Conservation (phyloP, 164 flowering plant species). For the Akebia trifoliata region DNA sequence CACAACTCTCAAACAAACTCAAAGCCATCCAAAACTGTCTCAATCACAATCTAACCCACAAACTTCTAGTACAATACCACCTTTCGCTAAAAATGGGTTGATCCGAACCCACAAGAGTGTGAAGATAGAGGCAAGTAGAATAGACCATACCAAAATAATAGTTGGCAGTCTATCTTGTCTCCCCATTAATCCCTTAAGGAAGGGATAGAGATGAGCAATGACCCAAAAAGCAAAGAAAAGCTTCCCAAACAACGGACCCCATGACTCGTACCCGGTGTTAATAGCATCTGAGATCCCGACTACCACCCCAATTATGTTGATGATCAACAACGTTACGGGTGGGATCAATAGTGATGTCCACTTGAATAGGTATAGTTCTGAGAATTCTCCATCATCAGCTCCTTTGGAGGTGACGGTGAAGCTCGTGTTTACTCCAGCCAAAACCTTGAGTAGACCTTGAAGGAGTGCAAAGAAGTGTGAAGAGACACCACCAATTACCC, state of each 20-base stretch:
- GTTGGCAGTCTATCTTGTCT: conserved; percentile 62
- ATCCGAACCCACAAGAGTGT: conserved; percentile 68
- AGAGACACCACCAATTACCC: conserved; percentile 83
- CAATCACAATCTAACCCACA: conserved; percentile 70
- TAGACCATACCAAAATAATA: conserved; percentile 65
- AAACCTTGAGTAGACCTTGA: conserved; percentile 78
- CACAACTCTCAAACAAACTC: too few species aligned
- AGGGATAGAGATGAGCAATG: conserved; percentile 73
- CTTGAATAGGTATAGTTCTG: conserved; percentile 71
- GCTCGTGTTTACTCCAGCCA: conserved; percentile 69
- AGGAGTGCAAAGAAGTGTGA: conserved; percentile 70
- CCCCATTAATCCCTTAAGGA: conserved; percentile 73
- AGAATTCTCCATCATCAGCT: conserved; percentile 65
- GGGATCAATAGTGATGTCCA: conserved; percentile 73
- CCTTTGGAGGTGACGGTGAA: conserved; percentile 82
- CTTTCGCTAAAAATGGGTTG: conserved; percentile 51
- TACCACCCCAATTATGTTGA: conserved; percentile 65
- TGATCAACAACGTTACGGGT: conserved; percentile 54
- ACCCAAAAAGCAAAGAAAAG: conserved; percentile 77
- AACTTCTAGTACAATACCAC: conserved; percentile 47
- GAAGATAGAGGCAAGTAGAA: conserved; percentile 64
- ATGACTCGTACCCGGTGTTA: conserved; percentile 64
- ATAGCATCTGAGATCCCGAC: conserved; percentile 66
- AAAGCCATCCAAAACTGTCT: too few species aligned
- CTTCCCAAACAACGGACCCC: conserved; percentile 75